phyloP scores from a whole-genome alignment of 2,329 filamentous ascomycete genomes.

The Penicillium hordei region DNA sequence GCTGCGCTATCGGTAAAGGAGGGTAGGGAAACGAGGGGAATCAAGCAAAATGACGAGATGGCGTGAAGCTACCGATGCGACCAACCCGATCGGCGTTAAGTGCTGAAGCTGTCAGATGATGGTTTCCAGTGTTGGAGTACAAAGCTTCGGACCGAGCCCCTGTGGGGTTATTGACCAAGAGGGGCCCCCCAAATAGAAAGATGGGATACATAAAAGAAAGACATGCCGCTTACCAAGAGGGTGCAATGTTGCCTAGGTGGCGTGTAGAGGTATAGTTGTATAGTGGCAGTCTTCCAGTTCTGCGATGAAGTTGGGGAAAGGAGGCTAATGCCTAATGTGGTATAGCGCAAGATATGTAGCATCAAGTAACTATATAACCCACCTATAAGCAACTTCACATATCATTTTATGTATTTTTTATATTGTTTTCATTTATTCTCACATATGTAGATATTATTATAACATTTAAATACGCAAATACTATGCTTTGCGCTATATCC shows the following conservation, averaged over 20 bases:
- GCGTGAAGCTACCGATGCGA: slow-evolving; percentile 28
- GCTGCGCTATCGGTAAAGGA: slow-evolving; percentile 19
- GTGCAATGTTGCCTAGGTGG: neutral
- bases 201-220: neutral
- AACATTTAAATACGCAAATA: too few species aligned
- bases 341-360: neutral
- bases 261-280: neutral
- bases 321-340: slow-evolving; percentile 2
- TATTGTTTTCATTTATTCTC: too few species aligned
- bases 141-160: slow-evolving; percentile 9
- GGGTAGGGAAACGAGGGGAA: slow-evolving; percentile 9
- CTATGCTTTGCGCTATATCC: slow-evolving; percentile 11
- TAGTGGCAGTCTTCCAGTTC: neutral
- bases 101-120: slow-evolving; percentile 25
- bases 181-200: neutral
- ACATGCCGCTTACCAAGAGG: neutral
- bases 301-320: slow-evolving; percentile 10
- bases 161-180: slow-evolving; percentile 1
- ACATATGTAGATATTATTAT: too few species aligned
- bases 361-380: neutral
- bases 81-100: slow-evolving; percentile 23
- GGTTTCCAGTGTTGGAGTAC: slow-evolving; percentile 5
- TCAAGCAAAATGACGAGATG: slow-evolving; percentile 25
- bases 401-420: neutral
- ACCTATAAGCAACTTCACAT: neutral